Evolutionary conservation across 257 asterid species (phyloP), one percentile per base, ranked within the genome.

Genomic region (Nicotiana attenuata): DNA sequence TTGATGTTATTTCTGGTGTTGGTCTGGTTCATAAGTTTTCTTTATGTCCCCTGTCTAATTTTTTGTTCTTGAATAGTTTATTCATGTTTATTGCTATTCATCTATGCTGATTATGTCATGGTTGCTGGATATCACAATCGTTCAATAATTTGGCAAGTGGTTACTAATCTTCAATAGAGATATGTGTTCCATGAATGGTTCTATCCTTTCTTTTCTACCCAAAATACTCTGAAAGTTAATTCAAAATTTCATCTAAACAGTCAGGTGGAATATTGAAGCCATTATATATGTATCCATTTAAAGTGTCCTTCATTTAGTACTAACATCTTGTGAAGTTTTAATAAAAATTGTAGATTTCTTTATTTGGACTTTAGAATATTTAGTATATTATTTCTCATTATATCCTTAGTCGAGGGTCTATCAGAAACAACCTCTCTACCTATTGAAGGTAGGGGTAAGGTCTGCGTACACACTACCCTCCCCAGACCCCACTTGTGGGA

Each of bases 111-210:
- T 66, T 92, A 92, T 81, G 86, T 91, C 68, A 88, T 91, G 91
- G 89, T 84, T 67, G 89, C 89, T 77, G 94, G 91, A 77, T 83
- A 81, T 66, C 78, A 79, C 63, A 86, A 85, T 81, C 90, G 90
- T 78, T 87, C 92, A 53, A 86, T 91, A 68, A 80, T 92, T 84
- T 91, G 90, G 93, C 94, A 91, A 93, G 94, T 92, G 79, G 76
- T 52, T 77, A 31, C 60, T 45, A 45, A 71, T 71, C 60, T 71
- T 71, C 78, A 71, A 41, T 41, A 11, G 56, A 38, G 38, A 68
- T 61, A 22, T n/a, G 45, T 45, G 45, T 13, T 71, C 78, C 78
- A 45, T 38, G 20, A 71, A 29, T 26, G 20, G 22, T 7, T 71
- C 16, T 71, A 14, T 22, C 38, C 1, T 71, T 29, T 71, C 60